Evolutionary conservation across 306 rosid genomes (phyloP).

Genomic region (Rosa rugosa): DNA sequence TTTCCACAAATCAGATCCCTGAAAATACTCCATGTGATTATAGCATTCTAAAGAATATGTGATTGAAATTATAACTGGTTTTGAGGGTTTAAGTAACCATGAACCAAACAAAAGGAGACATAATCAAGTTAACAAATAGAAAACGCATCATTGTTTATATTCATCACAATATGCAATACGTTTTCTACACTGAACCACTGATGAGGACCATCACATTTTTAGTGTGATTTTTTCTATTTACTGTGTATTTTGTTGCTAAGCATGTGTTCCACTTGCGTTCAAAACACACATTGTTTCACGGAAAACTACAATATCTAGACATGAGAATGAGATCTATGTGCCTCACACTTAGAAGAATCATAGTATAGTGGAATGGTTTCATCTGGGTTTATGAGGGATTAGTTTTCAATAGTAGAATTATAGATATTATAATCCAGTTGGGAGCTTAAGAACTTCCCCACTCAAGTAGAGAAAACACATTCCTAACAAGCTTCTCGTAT

Average conservation of each 20-base stretch:
- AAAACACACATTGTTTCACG: neutral
- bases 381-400: neutral
- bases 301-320: neutral
- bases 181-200: neutral
- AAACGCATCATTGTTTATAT: neutral
- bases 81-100: neutral
- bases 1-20: conserved; percentile 94
- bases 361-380: neutral
- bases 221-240: neutral
- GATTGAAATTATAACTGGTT: neutral
- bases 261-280: neutral
- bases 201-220: neutral
- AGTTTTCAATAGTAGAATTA: neutral
- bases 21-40: conserved; percentile 12
- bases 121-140: neutral
- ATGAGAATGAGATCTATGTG: neutral
- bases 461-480: neutral
- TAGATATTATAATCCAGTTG: neutral
- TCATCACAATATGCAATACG: neutral
- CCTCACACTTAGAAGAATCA: neutral
- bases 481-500: neutral
- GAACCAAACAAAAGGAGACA: neutral
- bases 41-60: neutral
- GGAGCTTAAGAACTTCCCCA: neutral
- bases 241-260: neutral